Evolutionary conservation across 2,329 filamentous ascomycete genomes (phyloP).

Genomic region (Neopestalotiopsis sp.): DNA sequence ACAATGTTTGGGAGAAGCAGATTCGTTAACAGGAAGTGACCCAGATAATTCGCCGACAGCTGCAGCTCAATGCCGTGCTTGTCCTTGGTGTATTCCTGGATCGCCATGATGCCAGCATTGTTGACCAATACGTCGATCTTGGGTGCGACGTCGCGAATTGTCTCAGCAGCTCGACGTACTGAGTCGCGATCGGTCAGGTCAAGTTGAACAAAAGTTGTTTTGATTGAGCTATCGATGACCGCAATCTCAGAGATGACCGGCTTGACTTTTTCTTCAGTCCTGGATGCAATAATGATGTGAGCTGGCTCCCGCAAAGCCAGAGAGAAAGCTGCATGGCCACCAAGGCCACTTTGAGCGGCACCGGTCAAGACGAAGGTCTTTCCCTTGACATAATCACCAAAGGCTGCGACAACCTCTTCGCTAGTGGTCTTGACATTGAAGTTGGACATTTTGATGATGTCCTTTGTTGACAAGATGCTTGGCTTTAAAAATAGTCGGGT

Average conservation of each 20-base stretch:
- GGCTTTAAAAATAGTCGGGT: not conserved
- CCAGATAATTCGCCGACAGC: conserved; percentile 55
- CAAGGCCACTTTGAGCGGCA: conserved; percentile 29
- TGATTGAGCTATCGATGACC: conserved; percentile 28
- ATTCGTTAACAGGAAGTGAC: conserved; percentile 53
- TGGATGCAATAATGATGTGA: conserved; percentile 32
- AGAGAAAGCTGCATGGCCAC: conserved; percentile 28
- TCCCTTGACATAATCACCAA: conserved; percentile 28
- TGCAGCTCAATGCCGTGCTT: conserved; percentile 41
- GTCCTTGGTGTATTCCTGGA: conserved; percentile 31
- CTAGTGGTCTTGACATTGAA: conserved; percentile 29
- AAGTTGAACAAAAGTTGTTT: conserved; percentile 29
- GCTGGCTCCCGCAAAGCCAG: conserved; percentile 26
- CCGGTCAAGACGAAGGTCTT: conserved; percentile 31
- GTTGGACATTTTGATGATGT: conserved; percentile 18
- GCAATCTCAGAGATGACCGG: conserved; percentile 27
- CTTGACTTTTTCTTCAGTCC: conserved; percentile 29
- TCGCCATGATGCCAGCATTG: conserved; percentile 30
- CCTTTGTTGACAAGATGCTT: not conserved
- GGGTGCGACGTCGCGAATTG: conserved; percentile 25
- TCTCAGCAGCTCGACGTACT: conserved; percentile 26
- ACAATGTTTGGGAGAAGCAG: conserved; percentile 49
- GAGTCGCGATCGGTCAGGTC: conserved; percentile 31
- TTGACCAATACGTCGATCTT: conserved; percentile 33
- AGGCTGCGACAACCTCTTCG: conserved; percentile 31